Base-by-base conservation (phyloP, 2,329 filamentous ascomycete genomes). In the Apiospora marii region DNA sequence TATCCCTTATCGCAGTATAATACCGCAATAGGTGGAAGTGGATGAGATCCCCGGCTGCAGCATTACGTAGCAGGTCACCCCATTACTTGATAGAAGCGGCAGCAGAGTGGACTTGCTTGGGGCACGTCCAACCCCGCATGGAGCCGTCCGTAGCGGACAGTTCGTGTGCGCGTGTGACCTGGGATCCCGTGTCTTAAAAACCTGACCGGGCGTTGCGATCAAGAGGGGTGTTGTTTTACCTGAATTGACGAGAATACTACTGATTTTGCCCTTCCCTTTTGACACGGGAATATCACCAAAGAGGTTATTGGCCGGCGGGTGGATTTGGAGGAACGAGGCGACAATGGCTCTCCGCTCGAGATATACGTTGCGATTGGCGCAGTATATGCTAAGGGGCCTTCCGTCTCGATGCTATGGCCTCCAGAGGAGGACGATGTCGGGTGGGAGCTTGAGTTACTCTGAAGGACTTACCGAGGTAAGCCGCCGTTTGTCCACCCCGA, bases 391-490 rank as follows among this genome's bases (percentile, higher is more conserved):
- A 1, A 22, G 58, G 41, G 27, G n/a, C 37, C 4, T n/a, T 22
- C 19, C 58, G 4, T 34, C 58, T 3, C 16, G 67, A 6, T 49
- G 44, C n/a, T 24, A 49, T 37, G 48, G 44, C 27, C 12, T 49
- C 4, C 44, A 37, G 4, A n/a, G 48, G 44, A 78, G 81, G 73
- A 74, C 75, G 27, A 49, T 77, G 43, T 67, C 74, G 16, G 76
- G 78, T 8, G 75, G 81, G 67, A 81, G 78, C 8, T 67, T 76
- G 72, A 82, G 81, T 69, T 79, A 80, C 73, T 75, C 74, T 30
- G 77, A 79, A 71, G 83, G 83, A 12, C 79, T 81, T 7, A 75
- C 68, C 4, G 78, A 81, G 72, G 83, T 83, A 75, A 73, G 73
- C 78, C 22, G 4, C 13, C 16, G 22, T 19, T 4, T 3, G 16